Percentiles rank a stretch among this genome's conserved stretches.
phyloP scores from a whole-genome alignment of 192 early-diverging fungal genomes.

The Backusella macrospora region DNA sequence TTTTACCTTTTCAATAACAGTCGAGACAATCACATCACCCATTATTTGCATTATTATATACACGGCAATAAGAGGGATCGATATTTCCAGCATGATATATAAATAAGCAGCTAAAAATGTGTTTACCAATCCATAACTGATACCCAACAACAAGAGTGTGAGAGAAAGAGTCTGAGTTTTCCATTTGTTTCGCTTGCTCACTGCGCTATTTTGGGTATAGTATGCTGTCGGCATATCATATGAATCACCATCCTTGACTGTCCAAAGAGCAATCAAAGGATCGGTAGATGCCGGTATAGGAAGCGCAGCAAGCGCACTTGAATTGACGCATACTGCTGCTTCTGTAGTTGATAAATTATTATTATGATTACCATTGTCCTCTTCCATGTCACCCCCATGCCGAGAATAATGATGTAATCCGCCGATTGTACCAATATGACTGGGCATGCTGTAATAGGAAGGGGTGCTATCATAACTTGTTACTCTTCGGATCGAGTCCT shows the following conservation, averaged over 20 bases:
- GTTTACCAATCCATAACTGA: background rate
- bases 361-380: too few relatives aligned
- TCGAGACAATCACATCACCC: conserved; percentile 1
- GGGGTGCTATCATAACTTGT: conserved; percentile 12
- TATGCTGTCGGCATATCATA: background rate
- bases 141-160: conserved; percentile 2
- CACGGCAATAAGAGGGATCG: background rate
- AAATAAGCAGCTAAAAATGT: conserved; percentile 8
- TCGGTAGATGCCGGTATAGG: conserved; percentile 9
- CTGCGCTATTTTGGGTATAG: background rate
- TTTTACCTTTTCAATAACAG: conserved; percentile 16
- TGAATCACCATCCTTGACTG: background rate
- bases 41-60: background rate
- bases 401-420: conserved; percentile 13
- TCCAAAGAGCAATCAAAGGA: conserved; percentile 9
- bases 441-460: conserved; percentile 5
- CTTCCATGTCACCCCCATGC: background rate
- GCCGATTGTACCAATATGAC: background rate
- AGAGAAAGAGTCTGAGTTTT: background rate
- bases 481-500: conserved; percentile 9
- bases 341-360: too few relatives aligned
- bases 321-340: background rate
- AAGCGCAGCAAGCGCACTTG: conserved; percentile 14
- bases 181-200: background rate
- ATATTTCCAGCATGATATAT: background rate